phyloP scores from a whole-genome alignment of 1,139 yeast genomes.

The Suhomyces terraborum region DNA sequence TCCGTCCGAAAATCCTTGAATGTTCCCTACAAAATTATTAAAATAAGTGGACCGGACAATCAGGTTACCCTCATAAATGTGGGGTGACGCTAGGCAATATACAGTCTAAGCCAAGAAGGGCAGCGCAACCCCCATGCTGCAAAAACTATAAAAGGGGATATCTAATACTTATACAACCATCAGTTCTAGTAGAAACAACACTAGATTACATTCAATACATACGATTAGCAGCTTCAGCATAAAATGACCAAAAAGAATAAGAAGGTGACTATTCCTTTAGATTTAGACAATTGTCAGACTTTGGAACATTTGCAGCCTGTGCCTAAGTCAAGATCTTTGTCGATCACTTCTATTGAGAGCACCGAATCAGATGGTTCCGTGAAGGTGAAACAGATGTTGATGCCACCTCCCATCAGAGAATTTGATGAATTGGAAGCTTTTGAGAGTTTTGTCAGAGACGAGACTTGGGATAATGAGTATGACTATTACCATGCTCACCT shows the following conservation, averaged over 20 bases:
- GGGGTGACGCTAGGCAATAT: slow-evolving; percentile 7
- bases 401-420: slow-evolving; percentile 46
- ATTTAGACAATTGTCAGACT: slow-evolving; percentile 43
- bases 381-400: slow-evolving; percentile 31
- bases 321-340: slow-evolving; percentile 35
- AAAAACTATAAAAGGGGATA: slow-evolving; percentile 2
- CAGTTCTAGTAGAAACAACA: neutral
- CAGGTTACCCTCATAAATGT: slow-evolving; percentile 8
- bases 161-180: neutral
- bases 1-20: neutral
- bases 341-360: slow-evolving; percentile 36
- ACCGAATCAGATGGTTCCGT: slow-evolving; percentile 32
- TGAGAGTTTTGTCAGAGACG: slow-evolving; percentile 66
- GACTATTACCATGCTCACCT: slow-evolving; percentile 69
- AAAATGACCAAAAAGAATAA: slow-evolving; percentile 24
- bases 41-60: slow-evolving; percentile 1
- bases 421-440: slow-evolving; percentile 68
- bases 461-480: slow-evolving; percentile 74
- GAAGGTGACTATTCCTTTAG: slow-evolving; percentile 29
- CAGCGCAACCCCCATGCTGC: neutral
- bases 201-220: neutral
- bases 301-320: slow-evolving; percentile 43
- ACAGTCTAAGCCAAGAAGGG: neutral
- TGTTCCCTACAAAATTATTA: neutral
- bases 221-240: neutral